Percentiles rank a stretch among this genome's conserved stretches.
phyloP scores from a whole-genome alignment of 371 early-diverging fungal species.

The Paraphysoderma sedebokerense region DNA sequence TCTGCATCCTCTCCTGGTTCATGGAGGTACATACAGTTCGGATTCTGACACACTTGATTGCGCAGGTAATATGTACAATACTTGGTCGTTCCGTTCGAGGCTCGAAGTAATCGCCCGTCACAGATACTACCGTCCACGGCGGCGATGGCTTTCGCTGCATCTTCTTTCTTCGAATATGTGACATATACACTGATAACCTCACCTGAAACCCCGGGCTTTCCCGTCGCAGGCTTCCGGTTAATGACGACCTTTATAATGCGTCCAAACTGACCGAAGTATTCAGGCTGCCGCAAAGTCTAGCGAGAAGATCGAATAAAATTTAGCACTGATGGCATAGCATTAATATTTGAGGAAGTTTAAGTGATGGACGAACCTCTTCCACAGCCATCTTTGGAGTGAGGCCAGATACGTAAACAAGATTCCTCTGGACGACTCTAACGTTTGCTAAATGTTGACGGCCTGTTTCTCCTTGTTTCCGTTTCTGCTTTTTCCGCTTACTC shows the following conservation, averaged over 20 bases:
- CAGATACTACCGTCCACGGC: conserved; percentile 83
- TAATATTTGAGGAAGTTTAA: no score
- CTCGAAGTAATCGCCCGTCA: conserved; percentile 69
- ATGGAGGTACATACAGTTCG: conserved; percentile 84
- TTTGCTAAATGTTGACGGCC: conserved; percentile 69
- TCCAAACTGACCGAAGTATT: conserved; percentile 95
- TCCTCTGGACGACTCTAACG: conserved; percentile 86
- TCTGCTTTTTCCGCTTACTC: conserved; percentile 76
- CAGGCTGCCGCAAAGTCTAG: conserved; percentile 52
- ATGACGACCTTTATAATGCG: conserved; percentile 83
- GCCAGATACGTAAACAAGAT: conserved; percentile 87
- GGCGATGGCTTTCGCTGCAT: conserved; percentile 74
- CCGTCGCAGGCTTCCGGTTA: conserved; percentile 21
- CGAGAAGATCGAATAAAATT: not conserved
- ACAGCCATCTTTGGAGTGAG: conserved; percentile 62
- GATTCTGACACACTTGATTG: conserved; percentile 77
- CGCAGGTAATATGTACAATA: conserved; percentile 91
- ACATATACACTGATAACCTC: conserved; percentile 60
- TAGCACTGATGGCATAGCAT: no score
- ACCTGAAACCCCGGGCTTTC: not conserved
- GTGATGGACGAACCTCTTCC: conserved; percentile 69
- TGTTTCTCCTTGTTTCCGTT: conserved; percentile 48
- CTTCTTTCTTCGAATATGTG: conserved; percentile 70
- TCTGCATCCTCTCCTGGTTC: conserved; percentile 86
- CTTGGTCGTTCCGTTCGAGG: conserved; percentile 91